Conservation (phyloP, 164 flowering plant genomes). For the Aristolochia contorta region DNA sequence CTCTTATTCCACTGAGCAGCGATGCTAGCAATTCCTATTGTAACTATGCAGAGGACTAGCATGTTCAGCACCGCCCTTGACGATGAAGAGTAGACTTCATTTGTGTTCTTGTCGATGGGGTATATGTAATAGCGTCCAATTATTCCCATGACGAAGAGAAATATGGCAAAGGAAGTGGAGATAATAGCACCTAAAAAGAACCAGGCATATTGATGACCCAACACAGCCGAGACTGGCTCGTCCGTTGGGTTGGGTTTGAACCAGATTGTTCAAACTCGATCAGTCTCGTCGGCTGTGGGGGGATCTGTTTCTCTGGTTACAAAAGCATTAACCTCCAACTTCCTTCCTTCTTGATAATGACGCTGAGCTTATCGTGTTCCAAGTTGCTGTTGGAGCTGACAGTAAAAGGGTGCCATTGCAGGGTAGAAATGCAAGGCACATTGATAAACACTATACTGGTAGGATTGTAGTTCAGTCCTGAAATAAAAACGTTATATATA, state of each 20-base stretch:
- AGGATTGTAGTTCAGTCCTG: conserved; percentile 48
- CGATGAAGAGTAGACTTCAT: conserved; percentile 24
- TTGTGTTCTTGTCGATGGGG: conserved; percentile 54
- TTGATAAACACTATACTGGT: conserved; percentile 52
- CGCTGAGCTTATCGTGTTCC: conserved; percentile 55
- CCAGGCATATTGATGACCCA: conserved; percentile 71
- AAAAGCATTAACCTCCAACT: conserved; percentile 67
- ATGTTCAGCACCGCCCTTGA: conserved; percentile 25
- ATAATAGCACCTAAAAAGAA: conserved; percentile 64
- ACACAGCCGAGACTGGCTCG: conserved; percentile 36
- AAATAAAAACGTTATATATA: not conserved
- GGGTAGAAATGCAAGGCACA: conserved; percentile 53
- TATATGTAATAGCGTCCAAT: conserved; percentile 44
- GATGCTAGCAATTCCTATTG: conserved; percentile 31
- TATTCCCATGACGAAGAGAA: conserved; percentile 44
- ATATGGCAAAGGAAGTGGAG: conserved; percentile 54
- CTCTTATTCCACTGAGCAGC: conserved; percentile 58
- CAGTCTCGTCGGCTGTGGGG: conserved; percentile 1
- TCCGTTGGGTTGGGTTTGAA: conserved; percentile 53
- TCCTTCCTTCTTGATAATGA: conserved; percentile 48
- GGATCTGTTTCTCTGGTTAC: conserved; percentile 61
- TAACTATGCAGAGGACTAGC: conserved; percentile 35
- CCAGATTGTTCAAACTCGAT: conserved; percentile 27
- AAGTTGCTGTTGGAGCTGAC: conserved; percentile 40
- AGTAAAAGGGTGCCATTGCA: conserved; percentile 87